A percentile compares a stretch with the other conserved stretches of the same genome.
Conservation (phyloP, 495 filamentous ascomycete genomes). For the Aspergillus diversus region DNA sequence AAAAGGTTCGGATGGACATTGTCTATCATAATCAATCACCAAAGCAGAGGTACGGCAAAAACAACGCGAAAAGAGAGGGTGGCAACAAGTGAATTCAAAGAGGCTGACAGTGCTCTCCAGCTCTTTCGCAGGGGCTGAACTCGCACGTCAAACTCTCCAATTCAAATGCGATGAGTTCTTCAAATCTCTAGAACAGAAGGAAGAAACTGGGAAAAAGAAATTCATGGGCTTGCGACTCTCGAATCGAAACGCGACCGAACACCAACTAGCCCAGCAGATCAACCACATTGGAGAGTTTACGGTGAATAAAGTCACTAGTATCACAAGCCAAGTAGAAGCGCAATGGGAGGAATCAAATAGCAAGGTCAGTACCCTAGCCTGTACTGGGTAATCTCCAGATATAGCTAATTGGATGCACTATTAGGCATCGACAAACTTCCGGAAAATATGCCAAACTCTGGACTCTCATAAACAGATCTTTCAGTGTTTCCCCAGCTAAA, state of each 20-base stretch:
- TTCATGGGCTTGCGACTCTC: neutral
- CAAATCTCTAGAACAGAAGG: neutral
- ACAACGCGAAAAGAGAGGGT: neutral
- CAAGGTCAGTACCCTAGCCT: neutral
- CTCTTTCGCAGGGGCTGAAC: neutral
- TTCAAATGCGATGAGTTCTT: neutral
- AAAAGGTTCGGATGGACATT: neutral
- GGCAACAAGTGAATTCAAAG: neutral
- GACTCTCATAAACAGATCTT: conserved; percentile 6
- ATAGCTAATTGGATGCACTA: neutral
- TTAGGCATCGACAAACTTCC: conserved; percentile 2
- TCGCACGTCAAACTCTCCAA: neutral
- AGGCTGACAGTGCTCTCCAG: neutral
- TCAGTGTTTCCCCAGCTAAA: conserved; percentile 1
- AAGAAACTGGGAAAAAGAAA: neutral
- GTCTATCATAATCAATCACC: neutral
- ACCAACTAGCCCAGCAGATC: neutral
- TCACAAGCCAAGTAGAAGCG: neutral
- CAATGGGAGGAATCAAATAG: conserved; percentile 3
- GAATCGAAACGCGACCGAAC: neutral
- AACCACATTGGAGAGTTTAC: neutral
- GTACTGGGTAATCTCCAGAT: neutral
- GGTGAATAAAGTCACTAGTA: neutral
- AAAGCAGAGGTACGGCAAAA: neutral
- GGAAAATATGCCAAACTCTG: neutral